Evolutionary conservation across 208 protist species (phyloP), one percentile per base, ranked within the genome.

Genomic region (Crithidia brevicula): DNA sequence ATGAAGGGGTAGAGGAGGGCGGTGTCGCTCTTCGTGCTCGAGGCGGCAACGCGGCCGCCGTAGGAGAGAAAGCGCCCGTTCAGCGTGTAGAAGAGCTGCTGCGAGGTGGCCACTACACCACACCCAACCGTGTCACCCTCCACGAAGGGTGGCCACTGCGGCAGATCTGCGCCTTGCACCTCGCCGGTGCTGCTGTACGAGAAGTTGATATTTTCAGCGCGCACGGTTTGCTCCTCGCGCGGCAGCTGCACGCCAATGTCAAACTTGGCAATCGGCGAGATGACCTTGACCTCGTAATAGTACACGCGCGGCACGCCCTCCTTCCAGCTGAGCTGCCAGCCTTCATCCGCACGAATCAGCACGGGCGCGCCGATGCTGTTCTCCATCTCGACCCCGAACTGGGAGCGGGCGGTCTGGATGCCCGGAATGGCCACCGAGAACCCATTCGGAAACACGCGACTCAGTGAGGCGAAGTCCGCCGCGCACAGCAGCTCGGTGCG

Each of bases 211-310:
- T 88, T 82, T 36, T 77, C 77, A 4, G 62, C 74, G 31, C 68
- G 59, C 56, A 65, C 40, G 23, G 68, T 46, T 11, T 65, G 59
- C 52, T 67, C 72, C 23, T 67, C 49, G 27, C 45, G 58, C 6
- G 58, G 74, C 54, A 66, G 61, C 57, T 67, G 68, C 10, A 86
- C 74, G 15, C 81, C 84, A 8, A 86, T 62, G 22, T 82, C 72
- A 4, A 89, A 36, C 23, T 80, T 80, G 28, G 54, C 52, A 20
- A 69, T 64, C 5, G 53, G 70, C 18, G 82, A 82, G 49, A 81
- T 72, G 25, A 95, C 53, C 31, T 77, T 92, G 15, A 92, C 90
- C 71, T 97, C 92, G 76, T 88, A 97, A 72, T 97, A 97, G 58
- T 89, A 91, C 23, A 95, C 75, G 16, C 81, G 78, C 23, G 92